Base-by-base conservation (phyloP, 306 rosid species). In the Spatholobus suberectus region DNA sequence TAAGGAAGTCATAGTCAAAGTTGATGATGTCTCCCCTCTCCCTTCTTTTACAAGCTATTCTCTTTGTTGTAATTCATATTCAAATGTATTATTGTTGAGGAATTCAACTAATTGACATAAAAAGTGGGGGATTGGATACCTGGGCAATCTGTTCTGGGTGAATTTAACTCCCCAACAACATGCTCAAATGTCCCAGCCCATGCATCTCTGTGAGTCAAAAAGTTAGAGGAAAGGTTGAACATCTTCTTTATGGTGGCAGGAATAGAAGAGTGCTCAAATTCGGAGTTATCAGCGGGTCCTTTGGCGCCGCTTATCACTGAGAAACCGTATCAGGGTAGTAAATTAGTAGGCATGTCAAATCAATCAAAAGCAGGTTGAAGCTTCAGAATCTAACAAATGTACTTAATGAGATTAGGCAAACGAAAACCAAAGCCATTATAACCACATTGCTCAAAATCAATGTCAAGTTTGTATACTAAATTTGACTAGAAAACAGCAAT, bases 151-250 rank as follows among this genome's bases (percentile, higher is more conserved):
- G 99, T 94, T 87, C 99, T 90, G 0, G 99, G 97, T 17, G 95
- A 85, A 74, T 85, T 89, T 26, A 92, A 79, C 37, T 92, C 90
- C 37, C 91, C 95, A 46, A 96, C 89, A 73, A 94, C 77, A 32
- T 88, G 85, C 86, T 96, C 99, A 73, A 96, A 96, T 51, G 99
- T 96, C 27, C 97, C 99, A 18, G 99, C 98, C 99, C 99, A 96
- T 40, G 99, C 98, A 77, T 96, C 99, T 86, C 98, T 91, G 82
- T 92, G 98, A 55, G 99, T 96, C 86, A 96, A 87, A 85, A 96
- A 96, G 87, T 94, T 94, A 0, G 98, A 94, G 78, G 91, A 66
- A 67, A 96, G 96, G 80, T 94, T 94, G 95, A 96, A 92, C 76
- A 96, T 86, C 89, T 96, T 96, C 94, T 91, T 96, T 86, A 96